A percentile compares a stretch with the other conserved stretches of the same genome.
Conservation (phyloP, 805 yeast species). For the Kazachstania taianensis region DNA sequence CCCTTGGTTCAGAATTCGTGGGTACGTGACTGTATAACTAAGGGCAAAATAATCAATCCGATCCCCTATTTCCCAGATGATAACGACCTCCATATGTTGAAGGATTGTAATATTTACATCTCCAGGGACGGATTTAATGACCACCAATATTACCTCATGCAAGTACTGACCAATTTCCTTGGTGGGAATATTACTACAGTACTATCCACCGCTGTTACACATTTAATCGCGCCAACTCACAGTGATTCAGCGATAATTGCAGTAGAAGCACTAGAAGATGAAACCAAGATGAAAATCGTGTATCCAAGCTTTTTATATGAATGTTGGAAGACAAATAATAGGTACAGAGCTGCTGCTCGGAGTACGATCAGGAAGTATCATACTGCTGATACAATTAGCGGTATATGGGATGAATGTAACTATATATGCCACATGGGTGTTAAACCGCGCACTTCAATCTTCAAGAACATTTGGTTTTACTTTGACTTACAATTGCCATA, state of each 20-base stretch:
- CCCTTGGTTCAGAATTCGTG: constrained; percentile 20
- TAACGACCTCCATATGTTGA: constrained; percentile 54
- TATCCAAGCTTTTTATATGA: no score
- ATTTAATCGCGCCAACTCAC: constrained; percentile 50
- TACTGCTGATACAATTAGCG: no score
- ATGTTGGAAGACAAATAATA: no score
- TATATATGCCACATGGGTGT: no score
- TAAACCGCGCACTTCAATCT: no score
- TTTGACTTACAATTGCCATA: no score
- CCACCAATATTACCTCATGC: constrained; percentile 47
- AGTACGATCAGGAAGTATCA: no score
- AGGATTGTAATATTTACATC: constrained; percentile 49
- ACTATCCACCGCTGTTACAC: constrained; percentile 66
- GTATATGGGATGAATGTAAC: no score
- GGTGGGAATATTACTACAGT: constrained; percentile 62
- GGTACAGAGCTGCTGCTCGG: no score
- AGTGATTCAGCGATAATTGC: constrained; percentile 55
- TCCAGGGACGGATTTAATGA: constrained; percentile 51
- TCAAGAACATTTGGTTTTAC: no score
- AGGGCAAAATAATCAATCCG: constrained; percentile 14
- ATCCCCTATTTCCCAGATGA: constrained; percentile 52
- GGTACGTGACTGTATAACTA: constrained; percentile 15
- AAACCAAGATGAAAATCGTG: constrained; percentile 36
- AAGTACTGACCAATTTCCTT: constrained; percentile 35
- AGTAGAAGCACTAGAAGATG: constrained; percentile 28